Evolutionary conservation across 23 red algal genomes (phyloP), one percentile per base, ranked within the genome.

Genomic region (Gracilaria caudata): DNA sequence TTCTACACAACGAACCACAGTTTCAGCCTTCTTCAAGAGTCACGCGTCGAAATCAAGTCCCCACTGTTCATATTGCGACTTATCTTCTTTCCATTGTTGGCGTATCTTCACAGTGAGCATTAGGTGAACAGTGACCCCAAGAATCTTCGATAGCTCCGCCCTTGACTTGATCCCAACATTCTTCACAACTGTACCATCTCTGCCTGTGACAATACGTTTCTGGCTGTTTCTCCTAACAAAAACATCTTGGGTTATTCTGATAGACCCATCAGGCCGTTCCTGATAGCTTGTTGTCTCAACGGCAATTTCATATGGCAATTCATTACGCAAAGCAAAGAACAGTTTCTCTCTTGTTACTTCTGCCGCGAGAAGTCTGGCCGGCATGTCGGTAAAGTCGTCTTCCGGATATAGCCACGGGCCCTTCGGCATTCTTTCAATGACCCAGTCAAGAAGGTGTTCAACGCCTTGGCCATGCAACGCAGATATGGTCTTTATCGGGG

Each of bases 101-200:
- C 92, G 68, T 73, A 98, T 78, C 75, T 95, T 99, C 45, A 99
- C 93, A 16, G 92, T 86, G n/a, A 95, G 82, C 63, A 95, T 93
- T 8, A 99, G 78, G 55, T 99, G 97, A 20, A 99, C 93, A 45
- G 68, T 71, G 28, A 54, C 44, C 21, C 78, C 97, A 49, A 94
- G 77, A 44, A 95, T 65, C 45, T 82, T 56, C 23, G 72, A 44
- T 32, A 99, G 64, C 61, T 94, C 97, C 21, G 64, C 16, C 12
- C 97, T 81, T 13, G 93, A 78, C 33, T 80, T 80, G 33, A 55
- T 88, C 30, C 97, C 93, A 73, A 99, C 81, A 45, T 57, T 68
- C 81, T 99, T 99, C 24, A 99, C 78, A 32, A 90, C 80, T 3
- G 86, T 30, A 26, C 97, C 97, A 2, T 64, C 70, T 59, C 25